These are phyloP conservation scores for Lathyrus oleraceus DNA, from an alignment of 306 rosid species.

Conservation along the genomic window DNA sequence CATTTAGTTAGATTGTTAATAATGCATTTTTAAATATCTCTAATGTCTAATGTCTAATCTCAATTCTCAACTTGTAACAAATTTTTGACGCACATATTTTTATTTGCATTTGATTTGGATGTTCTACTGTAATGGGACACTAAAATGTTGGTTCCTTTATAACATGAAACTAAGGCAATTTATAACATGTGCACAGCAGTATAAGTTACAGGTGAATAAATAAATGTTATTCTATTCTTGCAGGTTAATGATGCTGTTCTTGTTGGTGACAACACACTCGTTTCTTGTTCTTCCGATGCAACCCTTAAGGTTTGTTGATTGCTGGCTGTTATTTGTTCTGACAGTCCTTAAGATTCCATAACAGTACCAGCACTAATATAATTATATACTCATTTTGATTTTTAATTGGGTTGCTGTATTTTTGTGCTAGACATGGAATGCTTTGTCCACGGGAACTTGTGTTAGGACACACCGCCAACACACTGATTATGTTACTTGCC, in stretches of 20 bases:
- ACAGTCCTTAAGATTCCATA: constrained; percentile 16
- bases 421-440: constrained; percentile 77
- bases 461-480: constrained; percentile 86
- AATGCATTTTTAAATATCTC: background rate
- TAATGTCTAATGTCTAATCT: background rate
- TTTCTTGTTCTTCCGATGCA: constrained; percentile 96
- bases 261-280: constrained; percentile 86
- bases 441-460: constrained; percentile 73
- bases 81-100: background rate
- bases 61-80: constrained; percentile 7
- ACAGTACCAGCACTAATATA: constrained; percentile 16
- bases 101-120: constrained; percentile 21
- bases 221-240: constrained; percentile 40
- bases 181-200: constrained; percentile 14
- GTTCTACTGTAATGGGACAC: constrained; percentile 1
- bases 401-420: constrained; percentile 13
- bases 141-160: constrained; percentile 18
- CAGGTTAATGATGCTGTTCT: constrained; percentile 96
- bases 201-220: constrained; percentile 4
- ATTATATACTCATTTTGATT: constrained; percentile 19
- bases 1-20: constrained; percentile 4
- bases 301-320: constrained; percentile 80
- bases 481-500: constrained; percentile 93
- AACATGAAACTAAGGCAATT: background rate
- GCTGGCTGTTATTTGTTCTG: constrained; percentile 14